These are phyloP conservation scores for Lecanicillium sp. DNA, from an alignment of 2,329 filamentous ascomycete genomes.

Conservation along the genomic window DNA sequence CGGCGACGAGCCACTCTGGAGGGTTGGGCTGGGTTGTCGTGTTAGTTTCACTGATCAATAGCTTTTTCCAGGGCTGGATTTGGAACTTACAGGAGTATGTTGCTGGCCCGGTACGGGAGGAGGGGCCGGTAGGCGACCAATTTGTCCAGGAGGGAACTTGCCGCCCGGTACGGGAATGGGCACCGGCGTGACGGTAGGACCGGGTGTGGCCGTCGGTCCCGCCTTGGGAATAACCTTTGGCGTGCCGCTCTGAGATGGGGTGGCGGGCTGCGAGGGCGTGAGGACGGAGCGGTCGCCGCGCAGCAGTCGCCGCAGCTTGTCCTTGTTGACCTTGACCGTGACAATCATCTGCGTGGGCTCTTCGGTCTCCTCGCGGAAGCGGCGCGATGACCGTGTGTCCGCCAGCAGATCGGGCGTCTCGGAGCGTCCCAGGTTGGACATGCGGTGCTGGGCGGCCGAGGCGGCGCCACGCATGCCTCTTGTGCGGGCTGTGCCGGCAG, in stretches of 20 bases:
- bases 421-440: conserved; percentile 75
- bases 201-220: conserved; percentile 35
- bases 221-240: conserved; percentile 25
- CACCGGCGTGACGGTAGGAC: conserved; percentile 28
- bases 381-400: conserved; percentile 64
- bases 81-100: conserved; percentile 52
- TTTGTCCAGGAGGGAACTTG: conserved; percentile 43
- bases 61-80: no score
- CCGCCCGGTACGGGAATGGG: conserved; percentile 22
- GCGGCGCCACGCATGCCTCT: conserved; percentile 86
- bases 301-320: conserved; percentile 63
- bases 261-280: conserved; percentile 31
- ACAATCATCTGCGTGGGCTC: conserved; percentile 66
- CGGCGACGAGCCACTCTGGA: conserved; percentile 75
- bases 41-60: background rate
- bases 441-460: conserved; percentile 76
- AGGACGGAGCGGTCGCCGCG: conserved; percentile 43
- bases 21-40: conserved; percentile 71
- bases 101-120: conserved; percentile 53
- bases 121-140: conserved; percentile 63
- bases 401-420: conserved; percentile 79
- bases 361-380: conserved; percentile 71
- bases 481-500: conserved; percentile 73
- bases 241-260: conserved; percentile 28
- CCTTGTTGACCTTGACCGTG: conserved; percentile 65